Evolutionary conservation across 108 stramenopile genomes (phyloP).

Genomic region (Seminavis robusta): DNA sequence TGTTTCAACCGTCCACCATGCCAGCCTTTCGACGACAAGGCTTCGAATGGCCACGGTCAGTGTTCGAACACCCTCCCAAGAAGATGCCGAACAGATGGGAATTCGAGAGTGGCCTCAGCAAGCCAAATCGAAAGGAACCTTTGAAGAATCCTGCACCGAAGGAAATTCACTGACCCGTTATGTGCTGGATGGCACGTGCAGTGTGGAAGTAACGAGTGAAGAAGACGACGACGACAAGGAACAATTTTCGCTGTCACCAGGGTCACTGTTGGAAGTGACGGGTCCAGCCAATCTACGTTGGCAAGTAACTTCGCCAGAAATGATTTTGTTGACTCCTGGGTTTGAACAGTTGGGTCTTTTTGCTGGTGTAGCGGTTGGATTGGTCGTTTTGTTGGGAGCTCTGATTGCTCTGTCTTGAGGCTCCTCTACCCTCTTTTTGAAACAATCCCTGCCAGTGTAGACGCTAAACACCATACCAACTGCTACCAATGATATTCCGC

Average conservation of each 20-base stretch:
- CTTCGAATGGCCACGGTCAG: constrained; percentile 4
- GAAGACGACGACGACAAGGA: constrained; percentile 1
- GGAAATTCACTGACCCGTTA: constrained; percentile 57
- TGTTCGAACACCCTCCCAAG: constrained; percentile 33
- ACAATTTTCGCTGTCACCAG: constrained; percentile 27
- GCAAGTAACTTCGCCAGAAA: constrained; percentile 34
- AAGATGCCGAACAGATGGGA: constrained; percentile 40
- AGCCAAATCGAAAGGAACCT: constrained; percentile 24
- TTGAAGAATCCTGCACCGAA: constrained; percentile 45
- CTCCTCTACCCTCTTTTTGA: too few relatives aligned
- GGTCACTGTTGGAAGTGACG: constrained; percentile 56
- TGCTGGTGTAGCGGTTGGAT: constrained; percentile 32
- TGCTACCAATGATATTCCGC: too few relatives aligned
- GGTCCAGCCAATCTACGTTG: constrained; percentile 47
- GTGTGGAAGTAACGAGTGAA: constrained; percentile 23
- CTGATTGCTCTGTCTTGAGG: too few relatives aligned
- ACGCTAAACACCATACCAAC: too few relatives aligned
- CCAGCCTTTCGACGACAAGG: too few relatives aligned
- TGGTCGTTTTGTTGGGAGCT: constrained; percentile 50
- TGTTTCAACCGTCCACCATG: too few relatives aligned
- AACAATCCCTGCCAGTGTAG: too few relatives aligned
- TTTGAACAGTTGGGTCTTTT: constrained; percentile 61
- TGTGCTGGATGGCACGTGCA: constrained; percentile 51
- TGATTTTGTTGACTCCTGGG: constrained; percentile 63
- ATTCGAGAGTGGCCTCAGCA: constrained; percentile 69